Evolutionary conservation across 306 rosid genomes (phyloP), one percentile per base, ranked within the genome.

Genomic region (Fagus crenata): DNA sequence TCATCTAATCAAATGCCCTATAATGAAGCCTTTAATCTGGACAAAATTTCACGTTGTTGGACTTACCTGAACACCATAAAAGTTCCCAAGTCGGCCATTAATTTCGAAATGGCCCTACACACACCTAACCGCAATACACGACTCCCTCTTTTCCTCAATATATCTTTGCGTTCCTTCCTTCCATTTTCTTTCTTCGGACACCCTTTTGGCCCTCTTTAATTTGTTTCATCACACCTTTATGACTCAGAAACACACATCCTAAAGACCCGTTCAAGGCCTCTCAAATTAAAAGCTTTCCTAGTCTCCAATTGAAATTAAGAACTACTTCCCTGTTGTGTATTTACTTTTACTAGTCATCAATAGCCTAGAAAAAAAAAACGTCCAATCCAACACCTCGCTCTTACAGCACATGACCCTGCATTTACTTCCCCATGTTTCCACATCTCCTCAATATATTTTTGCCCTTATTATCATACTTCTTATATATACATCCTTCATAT

Each of bases 401-500:
- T 74, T 67, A 80, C 80, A 80, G 64, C 89, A 89, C 89, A 86
- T 86, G 90, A 78, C 76, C 79, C 80, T 65, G 81, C 86, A 81
- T 85, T 86, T 82, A 81, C 60, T 85, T 74, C 80, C 58, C 81
- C 81, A 39, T 86, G 85, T 71, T 76, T 81, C 80, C 86, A 69
- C 81, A 77, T 75, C 74, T 74, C 81, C 75, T 74, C 82, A 54
- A 79, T 81, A 22, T 22, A 22, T 22, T 72, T 76, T 36, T 75
- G 32, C 15, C 53, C 76, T 67, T 9, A 59, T 74, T 70, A 22
- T 56, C 15, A 77, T 64, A 77, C 75, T 80, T 37, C 69, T 63
- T 54, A 64, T 22, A 22, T 22, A 22, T 22, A 22, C 28, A 22
- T 72, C 79, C 82, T 81, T 78, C 81, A 39, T 53, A 61, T 72